These are phyloP conservation scores for Coniochaeta hoffmannii DNA, from an alignment of 2,329 filamentous ascomycete species.

Conservation along the genomic window DNA sequence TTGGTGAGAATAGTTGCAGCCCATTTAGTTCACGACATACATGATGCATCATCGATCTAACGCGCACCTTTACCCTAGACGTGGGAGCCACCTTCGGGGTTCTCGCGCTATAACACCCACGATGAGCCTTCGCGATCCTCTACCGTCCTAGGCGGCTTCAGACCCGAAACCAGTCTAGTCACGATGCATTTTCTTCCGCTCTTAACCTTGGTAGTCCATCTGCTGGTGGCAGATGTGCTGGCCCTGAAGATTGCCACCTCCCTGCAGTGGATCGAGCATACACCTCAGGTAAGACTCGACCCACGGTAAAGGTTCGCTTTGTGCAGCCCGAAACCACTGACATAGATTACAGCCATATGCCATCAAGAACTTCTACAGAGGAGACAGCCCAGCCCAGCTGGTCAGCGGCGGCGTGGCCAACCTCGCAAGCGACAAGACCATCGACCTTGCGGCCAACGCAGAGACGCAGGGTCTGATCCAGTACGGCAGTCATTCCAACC, in stretches of 20 bases:
- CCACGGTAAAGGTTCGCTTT: neutral
- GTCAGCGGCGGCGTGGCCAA: slow-evolving; percentile 23
- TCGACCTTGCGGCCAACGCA: slow-evolving; percentile 25
- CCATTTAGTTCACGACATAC: too few species aligned
- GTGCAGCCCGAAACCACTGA: neutral
- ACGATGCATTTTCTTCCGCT: neutral
- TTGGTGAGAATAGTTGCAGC: too few species aligned
- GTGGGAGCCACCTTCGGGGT: too few species aligned
- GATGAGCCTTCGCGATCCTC: neutral
- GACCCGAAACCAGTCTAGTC: neutral
- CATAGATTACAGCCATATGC: slow-evolving; percentile 9
- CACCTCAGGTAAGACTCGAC: neutral
- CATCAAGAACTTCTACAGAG: slow-evolving; percentile 12
- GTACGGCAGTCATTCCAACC: slow-evolving; percentile 20
- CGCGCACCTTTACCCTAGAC: too few species aligned
- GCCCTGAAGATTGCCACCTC: slow-evolving; percentile 9
- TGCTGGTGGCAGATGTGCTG: neutral
- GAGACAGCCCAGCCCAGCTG: slow-evolving; percentile 11
- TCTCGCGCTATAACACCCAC: neutral
- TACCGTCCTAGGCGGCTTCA: neutral
- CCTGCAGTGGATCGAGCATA: slow-evolving; percentile 10
- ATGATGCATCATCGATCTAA: too few species aligned
- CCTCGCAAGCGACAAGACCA: slow-evolving; percentile 14
- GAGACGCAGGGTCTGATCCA: slow-evolving; percentile 26
- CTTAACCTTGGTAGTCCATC: neutral